Percentiles rank a stretch among this genome's conserved stretches.
Conservation (phyloP, 2,329 filamentous ascomycete genomes). For the Colletotrichum siamense region DNA sequence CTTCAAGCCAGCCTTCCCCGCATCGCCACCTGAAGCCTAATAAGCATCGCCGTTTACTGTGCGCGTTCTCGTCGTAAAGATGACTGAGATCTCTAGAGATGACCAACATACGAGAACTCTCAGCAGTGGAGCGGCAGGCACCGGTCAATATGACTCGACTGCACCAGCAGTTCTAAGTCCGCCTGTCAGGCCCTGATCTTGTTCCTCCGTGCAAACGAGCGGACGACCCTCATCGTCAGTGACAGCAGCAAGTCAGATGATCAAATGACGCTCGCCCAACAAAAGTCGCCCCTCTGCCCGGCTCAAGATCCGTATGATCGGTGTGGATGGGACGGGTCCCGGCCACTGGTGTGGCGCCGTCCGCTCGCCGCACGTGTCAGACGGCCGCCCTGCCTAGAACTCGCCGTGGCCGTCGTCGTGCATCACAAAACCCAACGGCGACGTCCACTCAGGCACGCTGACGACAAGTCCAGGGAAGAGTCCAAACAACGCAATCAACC, state of each 20-base stretch:
- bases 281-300: background rate
- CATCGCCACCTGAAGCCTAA: background rate
- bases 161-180: background rate
- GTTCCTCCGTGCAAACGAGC: background rate
- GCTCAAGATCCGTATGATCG: background rate
- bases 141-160: background rate
- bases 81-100: background rate
- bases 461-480: background rate
- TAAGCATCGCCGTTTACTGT: background rate
- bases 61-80: background rate
- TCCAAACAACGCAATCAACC: background rate
- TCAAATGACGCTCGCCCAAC: background rate
- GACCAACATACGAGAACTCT: background rate
- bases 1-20: background rate
- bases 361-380: background rate
- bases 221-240: background rate
- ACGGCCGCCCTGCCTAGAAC: background rate
- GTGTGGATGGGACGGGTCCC: background rate
- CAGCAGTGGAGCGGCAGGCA: background rate
- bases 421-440: background rate
- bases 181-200: background rate
- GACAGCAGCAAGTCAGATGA: background rate
- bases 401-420: background rate
- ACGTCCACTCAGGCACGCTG: background rate
- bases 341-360: background rate